These are phyloP conservation scores for Arthrobotrys sinensis DNA, from an alignment of 2,329 filamentous ascomycete genomes.

Conservation along the genomic window DNA sequence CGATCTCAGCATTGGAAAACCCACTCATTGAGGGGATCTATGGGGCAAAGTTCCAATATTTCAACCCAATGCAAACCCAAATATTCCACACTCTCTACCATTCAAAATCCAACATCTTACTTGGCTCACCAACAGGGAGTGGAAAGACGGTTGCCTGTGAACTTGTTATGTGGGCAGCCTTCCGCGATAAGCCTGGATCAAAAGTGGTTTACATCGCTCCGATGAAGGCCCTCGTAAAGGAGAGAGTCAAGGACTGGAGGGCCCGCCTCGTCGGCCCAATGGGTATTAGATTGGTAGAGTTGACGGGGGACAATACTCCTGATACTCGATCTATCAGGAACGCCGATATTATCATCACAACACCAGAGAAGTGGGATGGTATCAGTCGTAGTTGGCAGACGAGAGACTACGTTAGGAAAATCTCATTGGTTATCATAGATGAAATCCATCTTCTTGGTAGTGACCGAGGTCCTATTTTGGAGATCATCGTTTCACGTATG, in stretches of 20 bases:
- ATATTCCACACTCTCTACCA: slow-evolving; percentile 98
- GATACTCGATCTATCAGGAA: slow-evolving; percentile 95
- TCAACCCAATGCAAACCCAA: slow-evolving; percentile 99
- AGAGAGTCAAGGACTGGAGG: slow-evolving; percentile 96
- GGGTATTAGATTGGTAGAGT: slow-evolving; percentile 90
- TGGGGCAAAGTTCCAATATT: slow-evolving; percentile 88
- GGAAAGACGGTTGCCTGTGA: slow-evolving; percentile 98
- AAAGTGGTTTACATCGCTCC: slow-evolving; percentile 99
- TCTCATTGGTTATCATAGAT: slow-evolving; percentile 96
- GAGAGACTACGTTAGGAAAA: slow-evolving; percentile 93
- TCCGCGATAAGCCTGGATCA: slow-evolving; percentile 91
- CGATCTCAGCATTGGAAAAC: slow-evolving; percentile 89
- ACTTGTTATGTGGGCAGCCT: slow-evolving; percentile 99
- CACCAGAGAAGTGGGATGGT: slow-evolving; percentile 99
- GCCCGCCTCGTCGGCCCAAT: slow-evolving; percentile 84
- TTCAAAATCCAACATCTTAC: slow-evolving; percentile 88
- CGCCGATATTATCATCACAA: slow-evolving; percentile 97
- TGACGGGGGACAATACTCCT: slow-evolving; percentile 98
- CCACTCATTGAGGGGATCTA: slow-evolving; percentile 90
- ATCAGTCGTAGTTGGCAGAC: slow-evolving; percentile 99
- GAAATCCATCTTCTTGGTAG: slow-evolving; percentile 98
- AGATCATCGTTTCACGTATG: slow-evolving; percentile 95
- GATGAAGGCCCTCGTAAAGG: slow-evolving; percentile 98
- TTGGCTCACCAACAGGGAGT: slow-evolving; percentile 96
- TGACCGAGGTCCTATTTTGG: slow-evolving; percentile 90